Conservation (phyloP, 2,329 filamentous ascomycete genomes). For the Microdochium bolleyi region DNA sequence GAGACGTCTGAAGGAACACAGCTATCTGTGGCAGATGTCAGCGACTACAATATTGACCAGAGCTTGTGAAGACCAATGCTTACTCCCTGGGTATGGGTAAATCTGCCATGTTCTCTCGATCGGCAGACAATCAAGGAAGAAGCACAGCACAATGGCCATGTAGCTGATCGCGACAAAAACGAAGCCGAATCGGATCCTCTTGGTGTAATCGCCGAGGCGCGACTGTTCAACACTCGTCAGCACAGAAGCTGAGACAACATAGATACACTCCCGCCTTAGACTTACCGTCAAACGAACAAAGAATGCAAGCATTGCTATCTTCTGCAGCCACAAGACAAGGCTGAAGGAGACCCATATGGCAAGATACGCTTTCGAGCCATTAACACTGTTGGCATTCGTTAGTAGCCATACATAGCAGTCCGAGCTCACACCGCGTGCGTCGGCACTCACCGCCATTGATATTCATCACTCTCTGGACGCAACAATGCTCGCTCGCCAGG, state of each 20-base stretch:
- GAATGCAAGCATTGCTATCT: slow-evolving; percentile 47
- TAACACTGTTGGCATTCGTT: slow-evolving; percentile 23
- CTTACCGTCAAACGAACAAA: slow-evolving; percentile 42
- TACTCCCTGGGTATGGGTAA: slow-evolving; percentile 46
- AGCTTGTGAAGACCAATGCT: slow-evolving; percentile 10
- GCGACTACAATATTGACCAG: neutral
- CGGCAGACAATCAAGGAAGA: slow-evolving; percentile 44
- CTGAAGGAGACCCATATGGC: slow-evolving; percentile 48
- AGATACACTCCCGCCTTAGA: slow-evolving; percentile 8
- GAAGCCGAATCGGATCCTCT: slow-evolving; percentile 38
- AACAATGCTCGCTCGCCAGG: slow-evolving; percentile 36
- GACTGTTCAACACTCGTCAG: slow-evolving; percentile 25
- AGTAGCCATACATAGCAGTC: neutral
- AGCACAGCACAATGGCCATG: slow-evolving; percentile 36
- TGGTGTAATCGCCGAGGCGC: slow-evolving; percentile 24
- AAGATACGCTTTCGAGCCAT: slow-evolving; percentile 49
- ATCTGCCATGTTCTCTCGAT: slow-evolving; percentile 52
- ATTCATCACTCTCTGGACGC: slow-evolving; percentile 34
- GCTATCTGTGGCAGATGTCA: slow-evolving; percentile 4
- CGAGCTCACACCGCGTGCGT: neutral
- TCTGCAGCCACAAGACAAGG: slow-evolving; percentile 44
- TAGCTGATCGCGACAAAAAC: slow-evolving; percentile 34
- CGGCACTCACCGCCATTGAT: slow-evolving; percentile 21
- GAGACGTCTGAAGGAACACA: neutral
- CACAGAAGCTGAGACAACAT: slow-evolving; percentile 18